phyloP scores from a whole-genome alignment of 2,329 filamentous ascomycete species.

The Alternaria conjuncta region DNA sequence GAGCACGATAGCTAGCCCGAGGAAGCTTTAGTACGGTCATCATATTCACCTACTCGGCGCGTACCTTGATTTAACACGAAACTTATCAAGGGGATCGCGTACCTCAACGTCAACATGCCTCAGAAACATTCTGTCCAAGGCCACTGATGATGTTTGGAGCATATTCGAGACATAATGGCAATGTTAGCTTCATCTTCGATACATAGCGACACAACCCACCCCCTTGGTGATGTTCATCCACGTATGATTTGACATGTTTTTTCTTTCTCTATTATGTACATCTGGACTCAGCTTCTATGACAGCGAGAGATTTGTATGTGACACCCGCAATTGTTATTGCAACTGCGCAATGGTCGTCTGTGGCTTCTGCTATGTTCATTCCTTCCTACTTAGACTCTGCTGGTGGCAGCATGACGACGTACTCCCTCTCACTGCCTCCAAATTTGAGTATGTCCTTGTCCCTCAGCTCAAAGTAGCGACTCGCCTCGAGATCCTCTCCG shows the following conservation, averaged over 20 bases:
- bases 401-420: slow-evolving; percentile 84
- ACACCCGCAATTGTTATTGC: background rate
- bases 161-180: background rate
- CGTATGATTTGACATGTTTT: background rate
- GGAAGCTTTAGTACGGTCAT: background rate
- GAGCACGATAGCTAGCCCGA: background rate
- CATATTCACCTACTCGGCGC: background rate
- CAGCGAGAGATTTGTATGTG: background rate
- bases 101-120: background rate
- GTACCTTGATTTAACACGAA: background rate
- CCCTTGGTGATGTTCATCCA: background rate
- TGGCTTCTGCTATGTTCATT: background rate
- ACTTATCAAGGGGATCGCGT: background rate
- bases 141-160: background rate
- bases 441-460: slow-evolving; percentile 91
- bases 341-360: background rate
- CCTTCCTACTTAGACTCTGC: slow-evolving; percentile 20
- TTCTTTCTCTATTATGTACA: background rate
- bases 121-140: background rate
- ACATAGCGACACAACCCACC: background rate
- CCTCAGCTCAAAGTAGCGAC: slow-evolving; percentile 83
- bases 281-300: background rate
- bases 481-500: slow-evolving; percentile 72
- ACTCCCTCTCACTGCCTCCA: slow-evolving; percentile 87
- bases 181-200: background rate